Evolutionary conservation across 2,329 filamentous ascomycete genomes (phyloP), one percentile per base, ranked within the genome.

Genomic region (Arthrobotrys iridis): DNA sequence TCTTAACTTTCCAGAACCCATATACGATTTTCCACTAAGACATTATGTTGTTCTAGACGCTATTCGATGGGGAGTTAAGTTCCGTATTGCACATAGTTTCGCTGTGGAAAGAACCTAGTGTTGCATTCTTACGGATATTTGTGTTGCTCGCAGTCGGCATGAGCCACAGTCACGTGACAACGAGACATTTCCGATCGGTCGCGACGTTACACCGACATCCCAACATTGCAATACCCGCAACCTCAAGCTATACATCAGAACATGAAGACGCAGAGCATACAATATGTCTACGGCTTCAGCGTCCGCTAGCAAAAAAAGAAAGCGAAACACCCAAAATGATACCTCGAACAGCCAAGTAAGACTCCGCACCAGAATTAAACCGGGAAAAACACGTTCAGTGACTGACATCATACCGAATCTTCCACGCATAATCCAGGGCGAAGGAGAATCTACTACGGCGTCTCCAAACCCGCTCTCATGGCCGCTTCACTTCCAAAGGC

Each of bases 401-500:
- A 24, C 11, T 37, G 41, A 28, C 5, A 24, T 33, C 6, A 52
- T 33, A 40, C 7, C 18, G 10, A 3, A 26, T n/a, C 15, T 18
- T 8, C 18, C 10, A 8, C 20, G 13, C n/a, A n/a, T n/a, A n/a
- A n/a, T n/a, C n/a, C 13, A 57, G 67, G 22, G 22, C 28, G 6
- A 52, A 11, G 46, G 26, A 11, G 28, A 37, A 18, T 30, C 37
- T 1, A 33, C 35, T 5, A 6, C 57, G 4, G 8, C 33, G 11
- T 3, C 11, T 22, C 0, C 30, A 26, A n/a, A 40, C 20, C 18
- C 46, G 2, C 20, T 59, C 5, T 65, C 60, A 43, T 97, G 94
- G 93, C 93, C 93, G 0, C 85, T 88, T 0, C 85, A 87, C 48
- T 92, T 98, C 81, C 90, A 88, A 67, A 84, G 85, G 43, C 85